A percentile compares a stretch with the other conserved stretches of the same genome.
Evolutionary conservation across 306 rosid species (phyloP).

Genomic region (Cicer pinnatifidum): DNA sequence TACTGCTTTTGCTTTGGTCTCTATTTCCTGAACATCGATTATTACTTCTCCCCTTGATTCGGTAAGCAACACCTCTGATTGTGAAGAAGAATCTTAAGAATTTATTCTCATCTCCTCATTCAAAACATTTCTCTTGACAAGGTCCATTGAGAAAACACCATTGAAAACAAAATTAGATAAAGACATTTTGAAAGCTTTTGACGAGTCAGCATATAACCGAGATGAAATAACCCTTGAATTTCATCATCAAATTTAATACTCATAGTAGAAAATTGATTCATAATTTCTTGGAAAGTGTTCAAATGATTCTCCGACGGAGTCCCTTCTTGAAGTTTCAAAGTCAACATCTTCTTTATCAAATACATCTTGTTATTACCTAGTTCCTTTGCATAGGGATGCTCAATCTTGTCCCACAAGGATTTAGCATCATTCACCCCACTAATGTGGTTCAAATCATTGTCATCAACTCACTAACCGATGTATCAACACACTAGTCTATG

Average conservation of each 20-base stretch:
- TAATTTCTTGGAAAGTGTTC: background rate
- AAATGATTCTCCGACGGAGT: background rate
- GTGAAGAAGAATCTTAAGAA: background rate
- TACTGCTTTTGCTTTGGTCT: no score
- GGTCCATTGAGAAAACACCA: background rate
- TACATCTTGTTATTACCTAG: no score
- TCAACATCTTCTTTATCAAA: no score
- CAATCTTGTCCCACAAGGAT: background rate
- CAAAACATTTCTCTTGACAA: background rate
- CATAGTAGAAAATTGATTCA: no score
- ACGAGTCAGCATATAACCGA: background rate
- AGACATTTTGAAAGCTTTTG: background rate
- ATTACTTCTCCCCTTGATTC: no score
- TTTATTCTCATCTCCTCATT: background rate
- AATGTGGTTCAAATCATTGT: background rate
- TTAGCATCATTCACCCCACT: background rate
- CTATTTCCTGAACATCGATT: no score
- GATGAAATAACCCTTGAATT: background rate
- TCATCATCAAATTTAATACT: no score
- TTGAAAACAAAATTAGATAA: background rate
- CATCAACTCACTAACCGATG: background rate
- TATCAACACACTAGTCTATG: background rate
- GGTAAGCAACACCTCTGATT: no score
- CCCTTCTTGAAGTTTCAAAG: background rate
- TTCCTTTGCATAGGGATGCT: no score